Evolutionary conservation across 2,329 filamentous ascomycete species (phyloP).

Genomic region (Verticillium longisporum): DNA sequence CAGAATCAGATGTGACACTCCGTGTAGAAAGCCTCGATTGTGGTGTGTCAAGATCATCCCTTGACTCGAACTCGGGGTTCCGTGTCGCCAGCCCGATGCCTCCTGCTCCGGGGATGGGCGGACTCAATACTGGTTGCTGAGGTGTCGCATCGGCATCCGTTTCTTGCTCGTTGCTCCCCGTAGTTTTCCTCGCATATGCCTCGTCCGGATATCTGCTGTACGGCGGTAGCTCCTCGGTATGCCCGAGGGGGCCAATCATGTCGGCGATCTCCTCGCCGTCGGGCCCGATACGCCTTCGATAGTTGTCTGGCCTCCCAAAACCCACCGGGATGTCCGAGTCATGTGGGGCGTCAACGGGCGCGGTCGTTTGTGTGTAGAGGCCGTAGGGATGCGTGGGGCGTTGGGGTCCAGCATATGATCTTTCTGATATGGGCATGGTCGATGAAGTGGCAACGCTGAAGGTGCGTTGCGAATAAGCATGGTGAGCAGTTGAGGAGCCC

Average conservation of each 20-base stretch:
- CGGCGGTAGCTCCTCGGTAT: conserved; percentile 84
- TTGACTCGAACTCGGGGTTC: conserved; percentile 56
- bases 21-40: conserved; percentile 44
- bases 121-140: not conserved
- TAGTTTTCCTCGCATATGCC: conserved; percentile 48
- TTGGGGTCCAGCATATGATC: conserved; percentile 51
- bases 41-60: conserved; percentile 45
- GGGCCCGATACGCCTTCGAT: conserved; percentile 66
- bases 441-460: conserved; percentile 68
- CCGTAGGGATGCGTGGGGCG: conserved; percentile 79
- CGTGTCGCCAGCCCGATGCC: conserved; percentile 54
- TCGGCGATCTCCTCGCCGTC: conserved; percentile 84
- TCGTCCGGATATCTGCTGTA: conserved; percentile 87
- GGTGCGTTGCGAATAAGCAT: conserved; percentile 70
- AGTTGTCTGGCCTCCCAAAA: conserved; percentile 62
- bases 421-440: conserved; percentile 53
- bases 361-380: conserved; percentile 77
- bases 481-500: conserved; percentile 77
- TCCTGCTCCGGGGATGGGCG: conserved; percentile 46
- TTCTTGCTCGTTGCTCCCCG: conserved; percentile 17
- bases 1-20: conserved; percentile 40
- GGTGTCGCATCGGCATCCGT: conserved; percentile 3
- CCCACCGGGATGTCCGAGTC: conserved; percentile 56
- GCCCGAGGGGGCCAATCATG: conserved; percentile 79
- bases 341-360: conserved; percentile 42